Evolutionary conservation across 1,284 basidiomycete genomes (phyloP).

Genomic region (Boletus nobilissimus): DNA sequence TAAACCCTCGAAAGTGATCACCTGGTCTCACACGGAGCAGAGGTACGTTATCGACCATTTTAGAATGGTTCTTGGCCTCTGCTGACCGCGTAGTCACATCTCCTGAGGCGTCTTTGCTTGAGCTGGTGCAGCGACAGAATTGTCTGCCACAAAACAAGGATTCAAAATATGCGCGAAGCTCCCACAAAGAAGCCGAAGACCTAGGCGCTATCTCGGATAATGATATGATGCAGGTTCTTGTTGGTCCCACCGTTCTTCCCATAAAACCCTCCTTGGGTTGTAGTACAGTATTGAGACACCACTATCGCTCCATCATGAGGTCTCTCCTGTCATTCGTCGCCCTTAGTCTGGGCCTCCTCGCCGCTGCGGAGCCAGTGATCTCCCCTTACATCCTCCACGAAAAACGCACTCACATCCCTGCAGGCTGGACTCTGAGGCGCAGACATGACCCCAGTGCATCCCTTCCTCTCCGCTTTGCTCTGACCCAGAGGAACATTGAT

Average conservation of each 20-base stretch:
- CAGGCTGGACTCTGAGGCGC: slow-evolving; percentile 47
- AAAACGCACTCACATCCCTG: slow-evolving; percentile 45
- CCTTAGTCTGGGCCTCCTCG: slow-evolving; percentile 32
- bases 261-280: slow-evolving; percentile 24
- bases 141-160: background rate
- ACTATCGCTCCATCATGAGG: slow-evolving; percentile 23
- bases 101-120: no score
- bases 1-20: background rate
- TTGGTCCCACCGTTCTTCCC: slow-evolving; percentile 23
- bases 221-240: slow-evolving; percentile 22
- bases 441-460: slow-evolving; percentile 38
- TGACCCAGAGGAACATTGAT: slow-evolving; percentile 55
- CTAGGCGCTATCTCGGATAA: slow-evolving; percentile 21
- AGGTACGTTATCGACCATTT: background rate
- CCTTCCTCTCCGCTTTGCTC: slow-evolving; percentile 53
- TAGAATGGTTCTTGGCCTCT: background rate
- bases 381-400: slow-evolving; percentile 45
- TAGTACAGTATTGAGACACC: background rate
- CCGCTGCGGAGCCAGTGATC: slow-evolving; percentile 22
- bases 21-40: background rate
- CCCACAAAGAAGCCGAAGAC: slow-evolving; percentile 2
- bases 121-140: no score
- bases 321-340: slow-evolving; percentile 31
- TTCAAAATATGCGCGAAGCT: slow-evolving; percentile 18
- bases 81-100: background rate